These are phyloP conservation scores for Pyrenochaeta sp. DNA, from an alignment of 2,329 filamentous ascomycete genomes.

Conservation along the genomic window DNA sequence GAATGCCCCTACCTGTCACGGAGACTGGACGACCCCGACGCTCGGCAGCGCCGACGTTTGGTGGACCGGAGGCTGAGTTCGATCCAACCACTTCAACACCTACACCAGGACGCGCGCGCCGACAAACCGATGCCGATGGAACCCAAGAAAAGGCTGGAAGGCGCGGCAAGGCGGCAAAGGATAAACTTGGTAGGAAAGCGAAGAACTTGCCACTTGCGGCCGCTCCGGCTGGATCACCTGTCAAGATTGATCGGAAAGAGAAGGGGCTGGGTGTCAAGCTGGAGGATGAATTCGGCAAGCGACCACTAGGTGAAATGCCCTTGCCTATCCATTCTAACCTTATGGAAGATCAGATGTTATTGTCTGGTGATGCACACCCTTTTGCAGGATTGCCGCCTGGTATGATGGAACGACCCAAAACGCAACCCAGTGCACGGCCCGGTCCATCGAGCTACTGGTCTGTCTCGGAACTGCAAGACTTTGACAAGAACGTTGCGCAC, in stretches of 20 bases:
- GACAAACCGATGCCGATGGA: slow-evolving; percentile 44
- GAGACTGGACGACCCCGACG: slow-evolving; percentile 60
- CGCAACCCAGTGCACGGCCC: slow-evolving; percentile 54
- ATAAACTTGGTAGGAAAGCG: slow-evolving; percentile 51
- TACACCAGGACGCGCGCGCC: slow-evolving; percentile 46
- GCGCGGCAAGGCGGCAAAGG: slow-evolving; percentile 50
- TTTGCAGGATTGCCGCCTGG: slow-evolving; percentile 29
- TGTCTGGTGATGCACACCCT: slow-evolving; percentile 30
- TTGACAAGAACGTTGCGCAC: slow-evolving; percentile 73
- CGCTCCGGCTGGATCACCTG: slow-evolving; percentile 45
- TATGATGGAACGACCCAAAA: slow-evolving; percentile 48
- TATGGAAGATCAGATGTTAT: slow-evolving; percentile 38
- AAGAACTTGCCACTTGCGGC: slow-evolving; percentile 54
- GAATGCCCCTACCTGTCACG: slow-evolving; percentile 51
- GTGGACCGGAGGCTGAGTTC: slow-evolving; percentile 69
- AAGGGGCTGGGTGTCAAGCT: slow-evolving; percentile 42
- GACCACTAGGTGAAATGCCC: slow-evolving; percentile 37
- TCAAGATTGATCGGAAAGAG: slow-evolving; percentile 47
- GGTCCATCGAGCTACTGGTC: slow-evolving; percentile 88
- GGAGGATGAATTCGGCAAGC: slow-evolving; percentile 44
- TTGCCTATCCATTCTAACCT: slow-evolving; percentile 34
- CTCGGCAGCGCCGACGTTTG: slow-evolving; percentile 74
- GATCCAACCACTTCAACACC: slow-evolving; percentile 56
- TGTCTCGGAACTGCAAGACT: slow-evolving; percentile 80
- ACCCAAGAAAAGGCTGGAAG: slow-evolving; percentile 50